A percentile compares a stretch with the other conserved stretches of the same genome.
phyloP scores from a whole-genome alignment of 1,284 basidiomycete genomes.

The Pseudozyma flocculosa region DNA sequence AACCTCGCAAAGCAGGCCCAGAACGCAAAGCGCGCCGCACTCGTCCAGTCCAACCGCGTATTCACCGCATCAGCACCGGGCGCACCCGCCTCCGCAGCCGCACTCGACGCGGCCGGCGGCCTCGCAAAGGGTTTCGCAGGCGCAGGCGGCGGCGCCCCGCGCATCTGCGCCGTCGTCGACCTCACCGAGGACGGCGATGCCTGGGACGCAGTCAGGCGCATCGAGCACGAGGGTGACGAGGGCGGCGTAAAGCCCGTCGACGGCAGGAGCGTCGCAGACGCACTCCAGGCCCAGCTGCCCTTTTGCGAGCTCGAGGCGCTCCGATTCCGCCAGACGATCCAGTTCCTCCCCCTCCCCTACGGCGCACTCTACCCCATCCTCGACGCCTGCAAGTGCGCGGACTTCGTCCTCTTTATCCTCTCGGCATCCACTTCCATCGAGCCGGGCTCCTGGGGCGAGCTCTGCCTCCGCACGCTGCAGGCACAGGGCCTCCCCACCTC shows the following conservation, averaged over 20 bases:
- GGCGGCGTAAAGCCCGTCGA: slow-evolving; percentile 56
- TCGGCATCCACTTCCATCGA: slow-evolving; percentile 81
- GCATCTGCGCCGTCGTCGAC: slow-evolving; percentile 77
- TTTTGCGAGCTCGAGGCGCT: slow-evolving; percentile 63
- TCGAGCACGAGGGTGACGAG: slow-evolving; percentile 70
- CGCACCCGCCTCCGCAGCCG: slow-evolving; percentile 8
- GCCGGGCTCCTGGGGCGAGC: slow-evolving; percentile 73
- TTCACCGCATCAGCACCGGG: slow-evolving; percentile 13
- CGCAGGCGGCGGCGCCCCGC: slow-evolving; percentile 69
- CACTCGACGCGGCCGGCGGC: slow-evolving; percentile 8
- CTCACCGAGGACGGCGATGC: slow-evolving; percentile 70
- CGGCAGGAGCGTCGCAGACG: slow-evolving; percentile 43
- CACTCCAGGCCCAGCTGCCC: slow-evolving; percentile 11
- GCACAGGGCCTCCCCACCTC: slow-evolving; percentile 70
- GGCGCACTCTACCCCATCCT: slow-evolving; percentile 71
- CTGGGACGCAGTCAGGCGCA: slow-evolving; percentile 63
- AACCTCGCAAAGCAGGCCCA: slow-evolving; percentile 53
- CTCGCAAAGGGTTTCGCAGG: slow-evolving; percentile 63
- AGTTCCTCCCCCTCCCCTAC: slow-evolving; percentile 69
- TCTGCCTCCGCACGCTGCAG: slow-evolving; percentile 76
- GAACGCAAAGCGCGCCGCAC: slow-evolving; percentile 46
- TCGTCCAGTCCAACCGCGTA: slow-evolving; percentile 47
- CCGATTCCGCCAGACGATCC: slow-evolving; percentile 83
- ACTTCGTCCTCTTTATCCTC: slow-evolving; percentile 84
- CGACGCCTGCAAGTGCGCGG: slow-evolving; percentile 83